Base-by-base conservation (phyloP, 2,329 filamentous ascomycete species). In the Gyromitra esculenta region DNA sequence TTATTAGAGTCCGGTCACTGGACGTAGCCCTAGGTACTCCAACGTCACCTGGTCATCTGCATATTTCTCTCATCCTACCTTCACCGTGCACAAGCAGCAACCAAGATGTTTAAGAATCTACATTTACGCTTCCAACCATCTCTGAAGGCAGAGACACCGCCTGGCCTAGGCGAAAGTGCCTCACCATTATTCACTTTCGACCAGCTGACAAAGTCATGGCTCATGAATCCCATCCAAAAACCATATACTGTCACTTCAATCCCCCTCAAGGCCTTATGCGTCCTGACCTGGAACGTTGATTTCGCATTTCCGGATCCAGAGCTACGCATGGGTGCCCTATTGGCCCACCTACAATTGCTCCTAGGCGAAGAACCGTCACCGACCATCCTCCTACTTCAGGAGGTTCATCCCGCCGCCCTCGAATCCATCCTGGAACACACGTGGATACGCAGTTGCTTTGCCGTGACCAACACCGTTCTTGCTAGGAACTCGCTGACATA, bases 241-340 rank as follows among this genome's bases (percentile, higher is more conserved):
- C 18, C 31, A 8, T 25, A 39, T 25, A 37, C 66, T 2, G 18
- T n/a, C 21, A 48, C 52, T 39, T 57, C 65, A 6, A 39, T 39
- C 8, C 65, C 65, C n/a, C 65, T 59, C 15, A 8, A 45, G 8
- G 21, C 21, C 39, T 48, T 68, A 21, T 50, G 52, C 18, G 52
- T 74, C 15, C 60, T 75, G 45, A 71, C 56, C 21, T 75, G 73
- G 73, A 75, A 75, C 52, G 54, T 72, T 37, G 48, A 66, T n/a
- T 75, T 65, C 13, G 56, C n/a, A 21, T 50, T 37, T 7, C 67
- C 43, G 6, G 31, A 72, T 39, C 25, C 45, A 45, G n/a, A 43
- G 18, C 57, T 62, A 6, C 73, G 59, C 25, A 72, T 65, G 43
- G 13, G 37, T 15, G 35, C 43, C 52, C 45, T 63, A 21, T 21